Percentiles rank a stretch among this genome's conserved stretches.
These are phyloP conservation scores for Calocera viscosa DNA, from an alignment of 768 basidiomycete species.

Conservation along the genomic window DNA sequence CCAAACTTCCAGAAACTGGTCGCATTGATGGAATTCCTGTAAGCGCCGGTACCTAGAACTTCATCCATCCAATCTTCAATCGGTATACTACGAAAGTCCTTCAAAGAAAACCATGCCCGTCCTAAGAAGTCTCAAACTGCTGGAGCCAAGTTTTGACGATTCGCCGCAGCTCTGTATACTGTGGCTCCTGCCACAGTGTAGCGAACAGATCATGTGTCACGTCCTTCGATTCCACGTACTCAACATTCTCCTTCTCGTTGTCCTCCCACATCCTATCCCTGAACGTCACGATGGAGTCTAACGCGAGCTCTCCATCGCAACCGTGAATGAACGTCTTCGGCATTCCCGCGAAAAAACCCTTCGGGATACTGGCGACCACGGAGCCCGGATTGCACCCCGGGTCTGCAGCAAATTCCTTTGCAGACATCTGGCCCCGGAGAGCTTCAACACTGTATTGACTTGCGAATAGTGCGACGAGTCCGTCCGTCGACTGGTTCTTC, in stretches of 20 bases:
- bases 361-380: neutral
- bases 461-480: neutral
- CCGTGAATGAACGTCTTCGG: slow-evolving; percentile 20
- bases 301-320: slow-evolving; percentile 23
- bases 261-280: slow-evolving; percentile 22
- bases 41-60: neutral
- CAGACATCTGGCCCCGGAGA: neutral
- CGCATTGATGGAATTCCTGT: neutral
- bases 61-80: neutral
- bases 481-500: neutral
- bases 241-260: slow-evolving; percentile 18
- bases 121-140: neutral
- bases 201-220: slow-evolving; percentile 13
- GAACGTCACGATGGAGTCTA: slow-evolving; percentile 24
- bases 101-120: no score
- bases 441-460: neutral
- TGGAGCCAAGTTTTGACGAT: neutral
- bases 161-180: slow-evolving; percentile 8
- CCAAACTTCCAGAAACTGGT: neutral
- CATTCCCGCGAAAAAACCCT: neutral
- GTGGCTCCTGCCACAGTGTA: slow-evolving; percentile 14
- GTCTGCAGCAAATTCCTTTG: neutral
- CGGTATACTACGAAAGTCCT: no score
- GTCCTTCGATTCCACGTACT: slow-evolving; percentile 18
- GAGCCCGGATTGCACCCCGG: neutral